Conservation (phyloP, 2,329 filamentous ascomycete species). For the Fusarium citri region DNA sequence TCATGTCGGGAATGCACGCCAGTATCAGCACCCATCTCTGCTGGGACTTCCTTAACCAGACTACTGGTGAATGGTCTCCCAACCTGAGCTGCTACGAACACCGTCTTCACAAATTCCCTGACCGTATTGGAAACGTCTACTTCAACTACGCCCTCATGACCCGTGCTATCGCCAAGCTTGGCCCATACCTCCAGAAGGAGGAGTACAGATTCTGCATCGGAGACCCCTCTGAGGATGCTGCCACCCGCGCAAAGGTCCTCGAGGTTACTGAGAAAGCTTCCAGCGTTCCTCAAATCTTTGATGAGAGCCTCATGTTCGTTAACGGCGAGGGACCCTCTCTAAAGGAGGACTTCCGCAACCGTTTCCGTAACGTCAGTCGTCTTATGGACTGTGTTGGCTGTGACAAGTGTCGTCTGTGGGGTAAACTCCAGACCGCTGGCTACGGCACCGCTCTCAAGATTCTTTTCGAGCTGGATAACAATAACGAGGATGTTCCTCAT, state of each 20-base stretch:
- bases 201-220: conserved; percentile 93
- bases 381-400: conserved; percentile 99
- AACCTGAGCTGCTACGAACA: conserved; percentile 90
- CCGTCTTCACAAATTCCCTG: conserved; percentile 85
- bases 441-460: conserved; percentile 97
- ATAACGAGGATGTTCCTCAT: conserved; percentile 71
- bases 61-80: conserved; percentile 90
- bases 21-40: conserved; percentile 97
- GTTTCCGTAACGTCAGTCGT: conserved; percentile 95
- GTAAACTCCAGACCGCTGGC: conserved; percentile 93
- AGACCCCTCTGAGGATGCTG: conserved; percentile 80
- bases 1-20: conserved; percentile 97
- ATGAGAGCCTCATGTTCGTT: conserved; percentile 95
- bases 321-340: conserved; percentile 78
- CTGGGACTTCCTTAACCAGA: conserved; percentile 96
- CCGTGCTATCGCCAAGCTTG: conserved; percentile 90
- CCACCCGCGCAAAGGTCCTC: conserved; percentile 86
- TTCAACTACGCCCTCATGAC: conserved; percentile 99
- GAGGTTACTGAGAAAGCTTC: conserved; percentile 77
- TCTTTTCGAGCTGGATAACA: conserved; percentile 89
- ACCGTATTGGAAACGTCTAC: conserved; percentile 96
- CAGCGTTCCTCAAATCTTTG: conserved; percentile 83
- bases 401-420: conserved; percentile 98
- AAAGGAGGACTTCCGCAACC: conserved; percentile 97
- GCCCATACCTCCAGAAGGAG: conserved; percentile 74